phyloP scores from a whole-genome alignment of 805 yeast species.

The Starmerella powellii region DNA sequence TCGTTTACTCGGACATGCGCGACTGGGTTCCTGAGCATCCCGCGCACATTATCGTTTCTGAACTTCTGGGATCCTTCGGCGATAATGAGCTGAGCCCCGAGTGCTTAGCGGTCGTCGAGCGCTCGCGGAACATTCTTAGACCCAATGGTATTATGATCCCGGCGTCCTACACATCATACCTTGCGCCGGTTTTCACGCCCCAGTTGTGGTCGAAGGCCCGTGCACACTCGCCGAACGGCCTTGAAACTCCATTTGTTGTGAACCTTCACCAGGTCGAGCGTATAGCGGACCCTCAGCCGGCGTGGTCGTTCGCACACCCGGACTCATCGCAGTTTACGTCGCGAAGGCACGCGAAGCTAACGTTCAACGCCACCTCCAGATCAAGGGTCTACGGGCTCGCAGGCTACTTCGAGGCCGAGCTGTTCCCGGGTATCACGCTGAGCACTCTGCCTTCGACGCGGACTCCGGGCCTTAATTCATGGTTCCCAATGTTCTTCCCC shows the following conservation, averaged over 20 bases:
- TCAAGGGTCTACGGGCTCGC: conserved; percentile 59
- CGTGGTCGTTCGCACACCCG: conserved; percentile 58
- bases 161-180: conserved; percentile 41
- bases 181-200: conserved; percentile 61
- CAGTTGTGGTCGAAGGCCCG: conserved; percentile 30
- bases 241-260: conserved; percentile 37
- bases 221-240: conserved; percentile 5
- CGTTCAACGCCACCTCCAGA: conserved; percentile 37
- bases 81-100: conserved; percentile 88
- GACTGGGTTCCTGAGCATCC: conserved; percentile 34
- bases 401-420: conserved; percentile 60
- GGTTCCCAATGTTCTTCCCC: conserved; percentile 63
- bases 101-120: conserved; percentile 38
- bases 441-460: conserved; percentile 38
- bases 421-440: conserved; percentile 48
- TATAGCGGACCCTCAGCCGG: conserved; percentile 36
- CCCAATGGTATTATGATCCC: conserved; percentile 50
- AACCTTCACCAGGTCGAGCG: conserved; percentile 33
- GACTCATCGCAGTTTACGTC: neutral
- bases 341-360: conserved; percentile 26
- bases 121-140: conserved; percentile 31
- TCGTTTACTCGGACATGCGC: conserved; percentile 51
- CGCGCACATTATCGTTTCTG: conserved; percentile 59
- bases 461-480: conserved; percentile 41
- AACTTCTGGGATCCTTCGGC: conserved; percentile 80